Base-by-base conservation (phyloP, 805 yeast genomes). In the Torulaspora quercuum region DNA sequence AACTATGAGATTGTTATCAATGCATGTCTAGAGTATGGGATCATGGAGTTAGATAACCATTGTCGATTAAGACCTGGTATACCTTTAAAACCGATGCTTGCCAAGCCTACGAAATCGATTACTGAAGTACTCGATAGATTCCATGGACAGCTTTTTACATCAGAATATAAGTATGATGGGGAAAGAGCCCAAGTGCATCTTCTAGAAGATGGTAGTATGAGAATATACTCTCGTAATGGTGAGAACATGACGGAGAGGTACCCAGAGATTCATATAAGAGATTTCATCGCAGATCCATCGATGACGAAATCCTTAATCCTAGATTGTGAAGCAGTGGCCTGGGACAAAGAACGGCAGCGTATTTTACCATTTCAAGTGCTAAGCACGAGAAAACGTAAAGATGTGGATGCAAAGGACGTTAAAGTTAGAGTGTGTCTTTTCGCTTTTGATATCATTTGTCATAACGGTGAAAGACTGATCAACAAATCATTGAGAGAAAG, bases 281-380 rank as follows among this genome's bases (percentile, higher is more conserved):
- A 80, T 25, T 78, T 81, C 41, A 53, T 78, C 25, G 63, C 65
- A 16, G 57, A 59, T 8, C 47, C 52, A 3, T 46, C 46, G 7
- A 44, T 53, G 1, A 69, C 77, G 1, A 63, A 65, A 25, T 73
- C 84, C 6, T 69, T 90, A 59, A 87, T 92, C 41, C 61, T 92
- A 40, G 98, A 92, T 59, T 84, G 96, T 64, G 98, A 92, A 63
- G 96, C 96, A 6, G 98, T 92, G 6, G 98, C 98, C 0, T 92
- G 95, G 95, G 96, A 90, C 61, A 68, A 80, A 38, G 81, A 73
- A 35, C 69, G 72, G 14, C 60, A 76, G n/a, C 84, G 82, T 59
- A 90, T 92, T 39, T 65, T 92, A 39, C 98, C 98, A 1, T 92
- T 92, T 63, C 98, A 92, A 61, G 82, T 87, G 0, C 66, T 92